Percentiles rank a stretch among this genome's conserved stretches.
phyloP scores from a whole-genome alignment of 2,329 filamentous ascomycete genomes.

The Xylogone sp. region DNA sequence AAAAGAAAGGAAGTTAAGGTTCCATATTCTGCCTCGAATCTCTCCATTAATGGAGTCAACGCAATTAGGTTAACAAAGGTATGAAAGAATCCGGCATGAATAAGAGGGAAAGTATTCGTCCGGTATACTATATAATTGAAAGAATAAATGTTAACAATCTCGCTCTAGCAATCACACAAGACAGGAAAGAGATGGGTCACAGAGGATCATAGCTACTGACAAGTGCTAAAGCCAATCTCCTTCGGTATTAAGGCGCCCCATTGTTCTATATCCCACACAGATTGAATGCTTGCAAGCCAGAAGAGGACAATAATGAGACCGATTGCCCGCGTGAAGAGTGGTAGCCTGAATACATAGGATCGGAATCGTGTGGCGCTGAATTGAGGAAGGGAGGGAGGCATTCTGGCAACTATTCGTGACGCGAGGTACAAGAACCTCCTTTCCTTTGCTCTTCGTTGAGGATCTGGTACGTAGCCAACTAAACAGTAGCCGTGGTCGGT shows the following conservation, averaged over 20 bases:
- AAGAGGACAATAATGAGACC: slow-evolving; percentile 62
- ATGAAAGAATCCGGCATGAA: slow-evolving; percentile 81
- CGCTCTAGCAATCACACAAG: background rate
- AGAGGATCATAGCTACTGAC: slow-evolving; percentile 48
- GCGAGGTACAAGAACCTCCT: background rate
- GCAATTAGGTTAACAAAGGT: slow-evolving; percentile 75
- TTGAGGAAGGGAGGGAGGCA: slow-evolving; percentile 28
- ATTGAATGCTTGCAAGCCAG: slow-evolving; percentile 67
- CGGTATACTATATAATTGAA: slow-evolving; percentile 66
- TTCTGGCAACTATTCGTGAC: slow-evolving; percentile 6
- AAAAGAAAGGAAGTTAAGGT: slow-evolving; percentile 83
- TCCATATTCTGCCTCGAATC: slow-evolving; percentile 90
- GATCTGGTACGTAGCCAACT: background rate
- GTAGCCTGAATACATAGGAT: slow-evolving; percentile 80
- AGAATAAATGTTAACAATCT: background rate
- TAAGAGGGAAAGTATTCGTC: slow-evolving; percentile 85
- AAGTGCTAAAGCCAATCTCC: slow-evolving; percentile 65
- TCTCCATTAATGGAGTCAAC: slow-evolving; percentile 81
- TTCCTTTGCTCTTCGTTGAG: background rate
- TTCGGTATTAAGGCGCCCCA: slow-evolving; percentile 79
- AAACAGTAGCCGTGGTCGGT: background rate
- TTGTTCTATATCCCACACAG: slow-evolving; percentile 66
- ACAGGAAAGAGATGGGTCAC: background rate
- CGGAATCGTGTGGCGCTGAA: slow-evolving; percentile 73
- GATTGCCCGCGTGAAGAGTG: slow-evolving; percentile 76